Base-by-base conservation (phyloP, 768 basidiomycete genomes). In the Kwoniella sp. region DNA sequence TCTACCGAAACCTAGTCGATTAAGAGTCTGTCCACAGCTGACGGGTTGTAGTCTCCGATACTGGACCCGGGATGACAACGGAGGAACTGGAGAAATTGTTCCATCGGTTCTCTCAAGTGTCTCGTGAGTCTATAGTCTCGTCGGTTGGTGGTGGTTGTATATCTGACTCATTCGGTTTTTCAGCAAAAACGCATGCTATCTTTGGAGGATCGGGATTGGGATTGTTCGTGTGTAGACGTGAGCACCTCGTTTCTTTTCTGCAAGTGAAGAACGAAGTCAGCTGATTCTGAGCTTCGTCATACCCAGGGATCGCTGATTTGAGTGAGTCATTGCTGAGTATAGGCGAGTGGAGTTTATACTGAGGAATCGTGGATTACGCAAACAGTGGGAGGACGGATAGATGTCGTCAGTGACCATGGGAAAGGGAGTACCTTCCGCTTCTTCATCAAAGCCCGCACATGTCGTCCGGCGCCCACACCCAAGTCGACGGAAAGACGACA, bases 381-480 rank as follows among this genome's bases (percentile, higher is more conserved):
- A 9, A 75, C 17, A 73, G 55, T 83, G 79, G 79, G 79, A 34
- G 81, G 81, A 12, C 63, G 78, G 8, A 79, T 82, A 63, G 75
- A 83, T 50, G 82, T 82, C 30, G 74, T 74, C 20, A 78, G 75
- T 23, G 75, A 81, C 25, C 74, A 76, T 34, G 82, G 81, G 26
- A 63, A 80, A 65, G 82, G 82, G 9, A 73, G 66, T 48, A 75
- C 80, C 1, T 83, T 83, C 74, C 74, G 82, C 4, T 83, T 83
- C 70, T 83, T 77, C 69, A 73, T 83, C 38, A 37, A 69, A 23
- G 72, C 74, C 11, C 53, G 59, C 23, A 71, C 73, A 9, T 57
- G 58, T 38, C 63, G 7, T 20, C 7, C 15, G 5, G 23, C 50
- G 2, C 23, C 22, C n/a, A n/a, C n/a, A 2, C 22, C 50, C 11